Evolutionary conservation across 2,329 filamentous ascomycete species (phyloP), one percentile per base, ranked within the genome.

Genomic region (Aspergillus melleus): DNA sequence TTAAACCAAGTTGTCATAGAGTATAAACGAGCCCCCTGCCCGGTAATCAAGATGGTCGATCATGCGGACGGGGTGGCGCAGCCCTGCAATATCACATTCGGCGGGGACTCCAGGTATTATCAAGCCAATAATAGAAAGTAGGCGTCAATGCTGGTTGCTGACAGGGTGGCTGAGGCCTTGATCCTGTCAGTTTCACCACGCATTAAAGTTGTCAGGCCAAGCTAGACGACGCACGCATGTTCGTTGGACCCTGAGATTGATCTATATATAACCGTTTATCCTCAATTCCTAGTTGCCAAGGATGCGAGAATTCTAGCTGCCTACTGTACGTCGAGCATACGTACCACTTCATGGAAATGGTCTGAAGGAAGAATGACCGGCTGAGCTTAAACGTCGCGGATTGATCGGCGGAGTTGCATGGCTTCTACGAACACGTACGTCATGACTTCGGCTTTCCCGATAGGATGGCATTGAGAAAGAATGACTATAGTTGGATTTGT

Each of bases 401-500:
- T 24, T 24, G 36, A 47, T 24, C 14, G 29, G 30, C 16, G 46
- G 14, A 32, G 22, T 39, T 53, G 52, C 50, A 49, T 32, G 36
- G 26, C 44, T 24, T 19, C 36, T 42, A 42, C 36, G 36, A 42
- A 42, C 36, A n/a, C 36, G 36, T 42, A 42, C 36, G 22, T n/a
- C n/a, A 16, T n/a, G 6, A n/a, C 20, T 22, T 49, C 16, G n/a
- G 51, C 10, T 19, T 50, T 9, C n/a, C 9, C 10, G 11, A 46
- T 22, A 30, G 20, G 16, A 44, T 20, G 14, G 26, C 22, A 22
- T 24, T 22, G 24, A 29, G 19, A 61, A 58, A 3, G 59, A 61
- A 26, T 29, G 55, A 58, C 55, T 22, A 32, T 55, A 58, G 52
- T 58, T 54, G 39, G 30, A 61, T 58, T 61, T 58, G 47, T 46